Evolutionary conservation across 345 rosid species (phyloP), one percentile per base, ranked within the genome.

Genomic region (Acer saccharum): DNA sequence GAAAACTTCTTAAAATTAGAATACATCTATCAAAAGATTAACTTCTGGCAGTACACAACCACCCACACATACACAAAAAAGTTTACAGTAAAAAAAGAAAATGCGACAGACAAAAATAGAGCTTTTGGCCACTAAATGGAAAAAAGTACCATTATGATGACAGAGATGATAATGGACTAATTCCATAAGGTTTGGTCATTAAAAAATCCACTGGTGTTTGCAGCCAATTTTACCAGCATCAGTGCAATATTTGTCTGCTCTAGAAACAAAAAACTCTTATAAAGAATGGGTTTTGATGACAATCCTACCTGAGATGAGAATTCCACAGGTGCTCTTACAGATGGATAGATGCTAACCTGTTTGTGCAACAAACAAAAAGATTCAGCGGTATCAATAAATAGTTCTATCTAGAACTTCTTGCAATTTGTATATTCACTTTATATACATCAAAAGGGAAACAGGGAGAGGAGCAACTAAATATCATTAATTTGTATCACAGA

Each of bases 321-420:
- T 75, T 94, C 98, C 46, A 88, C 97, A 0, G 94, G 93, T 14
- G 99, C 97, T 88, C 86, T 96, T 62, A 91, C 91, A 60, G 94
- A 80, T 41, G 97, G 97, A 83, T 96, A 94, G 78, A 96, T 91
- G 87, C 88, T 90, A 74, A 94, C 91, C 98, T 92, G 84, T 68
- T 39, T 39, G 60, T 4, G 12, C 21, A 0, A 69, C 20, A 77
- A 77, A 25, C 43, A 74, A 43, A 68, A 16, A 39, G 35, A 46
- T 16, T 48, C 20, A 48, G 12, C 20, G 27, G 29, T n/a, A 27
- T 27, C 13, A 64, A 44, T 46, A 68, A 46, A 63, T 46, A 14
- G 41, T 46, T 50, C 29, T 25, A 43, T 16, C 35, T 46, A 5
- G 72, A 64, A 44, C 48, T 27, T 29, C 7, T 41, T 35, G 25